Evolutionary conservation across 345 rosid species (phyloP).

Genomic region (Eucalyptus pumila): DNA sequence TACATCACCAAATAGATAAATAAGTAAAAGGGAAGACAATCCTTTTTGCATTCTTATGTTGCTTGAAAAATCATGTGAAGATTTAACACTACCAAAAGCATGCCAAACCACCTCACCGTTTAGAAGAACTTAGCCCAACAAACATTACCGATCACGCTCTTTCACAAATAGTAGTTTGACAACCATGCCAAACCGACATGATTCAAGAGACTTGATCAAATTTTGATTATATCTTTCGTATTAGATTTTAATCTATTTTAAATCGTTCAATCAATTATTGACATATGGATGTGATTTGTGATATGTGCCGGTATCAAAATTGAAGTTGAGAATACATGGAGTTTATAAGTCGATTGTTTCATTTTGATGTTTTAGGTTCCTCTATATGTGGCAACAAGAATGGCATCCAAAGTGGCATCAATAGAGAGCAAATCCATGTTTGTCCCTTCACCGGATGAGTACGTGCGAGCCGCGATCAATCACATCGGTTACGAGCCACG

Average conservation of each 20-base stretch:
- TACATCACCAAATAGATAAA: neutral
- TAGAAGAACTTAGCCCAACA: neutral
- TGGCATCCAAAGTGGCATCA: slow-evolving; percentile 46
- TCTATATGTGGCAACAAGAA: slow-evolving; percentile 69
- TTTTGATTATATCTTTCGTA: neutral
- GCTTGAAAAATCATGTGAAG: neutral
- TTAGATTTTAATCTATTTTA: neutral
- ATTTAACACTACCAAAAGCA: neutral
- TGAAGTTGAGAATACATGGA: neutral
- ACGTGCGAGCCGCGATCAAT: slow-evolving; percentile 41
- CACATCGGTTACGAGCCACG: slow-evolving; percentile 46
- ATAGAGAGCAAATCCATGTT: slow-evolving; percentile 39
- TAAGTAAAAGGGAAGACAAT: neutral
- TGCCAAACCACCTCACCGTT: neutral
- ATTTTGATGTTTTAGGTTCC: slow-evolving; percentile 32
- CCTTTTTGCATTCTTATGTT: neutral
- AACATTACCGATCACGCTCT: neutral
- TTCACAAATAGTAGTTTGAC: neutral
- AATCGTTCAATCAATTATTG: neutral
- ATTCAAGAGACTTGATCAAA: neutral
- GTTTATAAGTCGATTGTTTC: neutral
- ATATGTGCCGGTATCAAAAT: neutral
- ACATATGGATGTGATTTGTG: neutral
- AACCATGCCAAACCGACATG: neutral
- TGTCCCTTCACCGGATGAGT: slow-evolving; percentile 45